These are phyloP conservation scores for Thymus quinquecostatus DNA, from an alignment of 257 asterid species.

Conservation along the genomic window DNA sequence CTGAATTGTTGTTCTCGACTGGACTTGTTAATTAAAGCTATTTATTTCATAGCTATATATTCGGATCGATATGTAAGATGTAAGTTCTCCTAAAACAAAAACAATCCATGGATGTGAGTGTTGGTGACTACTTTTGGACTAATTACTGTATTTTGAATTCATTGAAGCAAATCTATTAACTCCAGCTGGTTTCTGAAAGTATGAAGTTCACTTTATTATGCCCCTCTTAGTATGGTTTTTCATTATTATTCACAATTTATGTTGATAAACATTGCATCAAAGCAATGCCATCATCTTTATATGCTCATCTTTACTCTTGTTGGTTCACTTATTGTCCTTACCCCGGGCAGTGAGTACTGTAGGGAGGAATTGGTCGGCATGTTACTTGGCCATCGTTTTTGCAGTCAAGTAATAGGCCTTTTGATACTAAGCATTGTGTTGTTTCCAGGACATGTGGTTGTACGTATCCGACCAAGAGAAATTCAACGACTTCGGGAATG, in stretches of 20 bases:
- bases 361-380: not conserved
- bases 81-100: not conserved
- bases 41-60: not conserved
- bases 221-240: not conserved
- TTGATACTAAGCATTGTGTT: not conserved
- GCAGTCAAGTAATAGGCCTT: not conserved
- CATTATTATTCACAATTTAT: not conserved
- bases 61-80: constrained; percentile 6
- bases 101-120: not conserved
- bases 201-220: not conserved
- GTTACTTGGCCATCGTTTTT: not conserved
- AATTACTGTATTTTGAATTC: not conserved
- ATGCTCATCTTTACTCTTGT: not conserved
- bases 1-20: constrained; percentile 18
- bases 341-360: not conserved
- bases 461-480: constrained; percentile 79
- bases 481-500: constrained; percentile 78
- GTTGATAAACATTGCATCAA: not conserved
- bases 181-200: not conserved
- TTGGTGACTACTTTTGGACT: constrained; percentile 7
- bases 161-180: not conserved
- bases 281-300: not conserved
- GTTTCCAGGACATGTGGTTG: constrained; percentile 89
- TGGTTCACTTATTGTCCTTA: not conserved
- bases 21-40: not conserved